Evolutionary conservation across 345 rosid species (phyloP).

Genomic region (Jatropha curcas): DNA sequence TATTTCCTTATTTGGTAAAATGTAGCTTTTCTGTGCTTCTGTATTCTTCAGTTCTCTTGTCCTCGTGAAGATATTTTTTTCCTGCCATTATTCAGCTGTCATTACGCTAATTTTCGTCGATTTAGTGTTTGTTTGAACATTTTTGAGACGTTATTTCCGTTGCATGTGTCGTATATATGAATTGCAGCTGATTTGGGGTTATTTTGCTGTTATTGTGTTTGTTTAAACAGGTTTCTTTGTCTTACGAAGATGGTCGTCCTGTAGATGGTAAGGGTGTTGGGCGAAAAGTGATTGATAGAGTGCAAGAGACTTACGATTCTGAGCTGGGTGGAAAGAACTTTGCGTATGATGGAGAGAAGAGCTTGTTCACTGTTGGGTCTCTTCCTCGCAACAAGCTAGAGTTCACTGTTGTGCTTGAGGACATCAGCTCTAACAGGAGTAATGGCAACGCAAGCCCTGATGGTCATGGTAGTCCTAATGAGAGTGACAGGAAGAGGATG

Average conservation of each 20-base stretch:
- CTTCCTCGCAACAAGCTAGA: constrained; percentile 77
- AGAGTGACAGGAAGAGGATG: constrained; percentile 61
- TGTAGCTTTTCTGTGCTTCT: no score
- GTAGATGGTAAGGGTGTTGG: constrained; percentile 76
- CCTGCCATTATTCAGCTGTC: no score
- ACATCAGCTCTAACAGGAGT: constrained; percentile 53
- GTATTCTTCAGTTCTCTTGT: no score
- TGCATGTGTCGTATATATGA: neutral
- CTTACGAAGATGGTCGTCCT: constrained; percentile 81
- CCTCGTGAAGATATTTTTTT: neutral
- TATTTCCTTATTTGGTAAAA: no score
- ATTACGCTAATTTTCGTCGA: no score
- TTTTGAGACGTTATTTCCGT: no score
- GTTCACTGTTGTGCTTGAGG: constrained; percentile 78
- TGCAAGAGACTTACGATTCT: constrained; percentile 59
- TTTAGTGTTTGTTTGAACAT: no score
- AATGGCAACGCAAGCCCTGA: constrained; percentile 56
- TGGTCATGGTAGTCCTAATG: constrained; percentile 47
- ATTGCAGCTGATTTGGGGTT: no score
- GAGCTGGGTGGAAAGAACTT: constrained; percentile 65
- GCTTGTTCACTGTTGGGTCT: constrained; percentile 71
- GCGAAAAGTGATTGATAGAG: constrained; percentile 63
- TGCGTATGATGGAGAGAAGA: constrained; percentile 94
- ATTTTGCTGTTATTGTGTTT: neutral
- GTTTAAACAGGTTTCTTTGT: constrained; percentile 52